A percentile compares a stretch with the other conserved stretches of the same genome.
phyloP scores from a whole-genome alignment of 768 basidiomycete genomes.

The Paxillus ammoniavirescens region DNA sequence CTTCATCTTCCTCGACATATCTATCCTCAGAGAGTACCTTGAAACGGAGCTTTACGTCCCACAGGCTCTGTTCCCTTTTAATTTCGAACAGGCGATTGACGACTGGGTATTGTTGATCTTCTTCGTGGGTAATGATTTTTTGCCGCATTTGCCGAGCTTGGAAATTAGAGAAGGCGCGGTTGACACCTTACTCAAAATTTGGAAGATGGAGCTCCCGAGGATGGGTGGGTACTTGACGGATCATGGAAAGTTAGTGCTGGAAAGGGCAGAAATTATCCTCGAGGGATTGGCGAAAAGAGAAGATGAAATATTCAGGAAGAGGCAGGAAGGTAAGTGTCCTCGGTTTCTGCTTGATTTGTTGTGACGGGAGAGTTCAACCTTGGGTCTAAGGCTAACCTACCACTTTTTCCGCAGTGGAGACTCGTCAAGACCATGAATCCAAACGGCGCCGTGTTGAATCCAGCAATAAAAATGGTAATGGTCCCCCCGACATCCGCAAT shows the following conservation, averaged over 20 bases:
- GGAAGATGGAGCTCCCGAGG: constrained; percentile 87
- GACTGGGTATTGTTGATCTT: constrained; percentile 99
- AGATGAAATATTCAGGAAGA: constrained; percentile 90
- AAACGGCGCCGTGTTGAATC: constrained; percentile 78
- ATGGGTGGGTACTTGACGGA: constrained; percentile 99
- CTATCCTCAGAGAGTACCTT: constrained; percentile 94
- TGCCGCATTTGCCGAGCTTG: constrained; percentile 95
- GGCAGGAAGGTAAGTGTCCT: constrained; percentile 80
- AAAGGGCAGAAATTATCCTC: constrained; percentile 89
- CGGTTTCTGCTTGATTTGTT: constrained; percentile 7
- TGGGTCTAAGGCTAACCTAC: constrained; percentile 12
- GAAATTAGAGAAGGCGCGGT: constrained; percentile 99
- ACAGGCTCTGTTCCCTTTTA: constrained; percentile 79
- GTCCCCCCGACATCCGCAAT: constrained; percentile 34
- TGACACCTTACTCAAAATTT: constrained; percentile 93
- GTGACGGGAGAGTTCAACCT: constrained; percentile 3
- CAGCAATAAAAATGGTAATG: constrained; percentile 40
- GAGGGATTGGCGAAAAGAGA: constrained; percentile 93
- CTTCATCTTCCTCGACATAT: constrained; percentile 99
- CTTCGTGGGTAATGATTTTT: constrained; percentile 98
- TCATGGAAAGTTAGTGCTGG: constrained; percentile 83
- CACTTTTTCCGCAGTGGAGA: constrained; percentile 64
- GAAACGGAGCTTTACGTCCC: constrained; percentile 90
- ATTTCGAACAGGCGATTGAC: constrained; percentile 95
- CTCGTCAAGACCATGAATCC: constrained; percentile 87